phyloP scores from a whole-genome alignment of 2,329 filamentous ascomycete species.

The Tolypocladium amazonense region DNA sequence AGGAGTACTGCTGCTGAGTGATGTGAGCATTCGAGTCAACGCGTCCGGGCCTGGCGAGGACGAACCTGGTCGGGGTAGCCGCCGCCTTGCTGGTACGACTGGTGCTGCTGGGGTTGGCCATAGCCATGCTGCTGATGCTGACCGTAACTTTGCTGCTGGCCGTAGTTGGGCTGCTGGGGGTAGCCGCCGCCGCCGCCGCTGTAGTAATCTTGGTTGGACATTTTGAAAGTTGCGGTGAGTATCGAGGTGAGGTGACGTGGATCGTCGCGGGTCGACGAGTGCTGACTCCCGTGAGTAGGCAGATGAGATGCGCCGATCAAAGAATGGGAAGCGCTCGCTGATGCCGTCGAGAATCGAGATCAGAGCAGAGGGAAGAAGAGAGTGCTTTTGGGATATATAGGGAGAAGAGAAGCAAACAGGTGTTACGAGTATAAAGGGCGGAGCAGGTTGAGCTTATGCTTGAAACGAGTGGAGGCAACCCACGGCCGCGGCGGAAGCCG shows the following conservation, averaged over 20 bases:
- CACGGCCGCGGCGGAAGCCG: neutral
- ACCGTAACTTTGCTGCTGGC: neutral
- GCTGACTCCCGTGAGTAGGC: neutral
- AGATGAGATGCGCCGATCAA: neutral
- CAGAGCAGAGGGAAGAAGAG: neutral
- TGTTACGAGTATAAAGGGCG: neutral
- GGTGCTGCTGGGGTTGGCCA: conserved; percentile 3
- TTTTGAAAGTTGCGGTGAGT: conserved; percentile 4
- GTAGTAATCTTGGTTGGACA: conserved; percentile 30
- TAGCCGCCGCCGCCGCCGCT: conserved; percentile 13
- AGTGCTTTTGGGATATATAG: neutral
- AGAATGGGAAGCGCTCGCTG: neutral
- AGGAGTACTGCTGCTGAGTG: neutral
- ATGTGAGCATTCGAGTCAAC: neutral
- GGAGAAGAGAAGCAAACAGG: neutral
- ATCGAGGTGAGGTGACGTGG: neutral
- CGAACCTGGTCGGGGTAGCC: neutral
- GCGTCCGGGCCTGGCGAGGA: neutral
- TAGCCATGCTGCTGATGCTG: conserved; percentile 6
- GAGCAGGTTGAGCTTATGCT: neutral
- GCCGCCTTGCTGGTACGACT: conserved; percentile 10
- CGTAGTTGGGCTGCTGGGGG: conserved; percentile 14
- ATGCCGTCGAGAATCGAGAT: neutral
- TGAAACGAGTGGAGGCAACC: neutral
- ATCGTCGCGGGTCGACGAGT: neutral